Base-by-base conservation (phyloP, 2,329 filamentous ascomycete species). In the Fusarium keratoplasticum region DNA sequence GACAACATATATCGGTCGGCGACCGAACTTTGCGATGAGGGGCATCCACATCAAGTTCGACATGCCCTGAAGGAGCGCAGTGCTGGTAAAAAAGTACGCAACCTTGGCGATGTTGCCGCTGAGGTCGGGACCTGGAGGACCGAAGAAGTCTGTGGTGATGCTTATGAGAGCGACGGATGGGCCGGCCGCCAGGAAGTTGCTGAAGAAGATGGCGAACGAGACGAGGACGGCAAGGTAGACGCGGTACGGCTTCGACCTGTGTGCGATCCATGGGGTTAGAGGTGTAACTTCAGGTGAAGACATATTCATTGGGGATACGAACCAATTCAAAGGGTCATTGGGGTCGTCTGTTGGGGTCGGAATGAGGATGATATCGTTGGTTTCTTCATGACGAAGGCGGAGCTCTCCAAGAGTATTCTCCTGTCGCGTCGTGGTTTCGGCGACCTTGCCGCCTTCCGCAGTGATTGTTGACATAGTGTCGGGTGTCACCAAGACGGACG, bases 281-380 rank as follows among this genome's bases (percentile, higher is more conserved):
- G 4, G 33, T 55, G 25, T 14, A 31, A 50, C 18, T 20, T 44
- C 9, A 38, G 35, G 11, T 20, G 20, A 13, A n/a, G 52, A 36
- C 11, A 31, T 35, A 54, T 40, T 42, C 25, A 47, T 33, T 16
- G 47, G 7, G 38, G 25, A 20, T 27, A 47, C 36, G 44, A 38
- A 72, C 70, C 70, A 86, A 69, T 85, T 88, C 42, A 89, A 76
- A 13, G 87, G 87, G 69, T 88, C 71, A 38, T 73, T 84, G n/a
- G 86, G 86, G 69, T 88, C 85, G 25, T 81, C 75, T 3, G 84
- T 85, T 7, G 87, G 87, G 2, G 60, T 82, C 4, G 87, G 87
- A 14, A 88, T 82, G 18, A 88, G 80, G 42, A 88, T 86, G 69
- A 87, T 85, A 64, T 86, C 81, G 71, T 86, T 84, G n/a, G 70